These are phyloP conservation scores for Linum lewisii DNA, from an alignment of 345 rosid genomes.

Conservation along the genomic window DNA sequence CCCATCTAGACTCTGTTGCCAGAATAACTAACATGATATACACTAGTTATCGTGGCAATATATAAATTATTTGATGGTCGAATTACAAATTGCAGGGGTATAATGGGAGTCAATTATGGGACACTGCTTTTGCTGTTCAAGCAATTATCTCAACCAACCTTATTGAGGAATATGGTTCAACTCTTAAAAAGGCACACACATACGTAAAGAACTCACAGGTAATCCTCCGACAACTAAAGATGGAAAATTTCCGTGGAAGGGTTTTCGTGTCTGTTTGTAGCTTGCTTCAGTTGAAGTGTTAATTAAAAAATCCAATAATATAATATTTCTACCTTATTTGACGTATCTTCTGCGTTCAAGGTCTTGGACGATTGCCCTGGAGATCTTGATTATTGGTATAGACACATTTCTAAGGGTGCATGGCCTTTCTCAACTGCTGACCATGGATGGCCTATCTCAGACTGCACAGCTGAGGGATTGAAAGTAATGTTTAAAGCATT, in stretches of 20 bases:
- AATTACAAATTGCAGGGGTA: constrained; percentile 51
- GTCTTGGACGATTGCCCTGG: constrained; percentile 80
- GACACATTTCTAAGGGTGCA: constrained; percentile 97
- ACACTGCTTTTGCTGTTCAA: constrained; percentile 76
- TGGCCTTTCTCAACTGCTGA: constrained; percentile 98
- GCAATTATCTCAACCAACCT: constrained; percentile 71
- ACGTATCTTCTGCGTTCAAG: constrained; percentile 23
- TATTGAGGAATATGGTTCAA: constrained; percentile 55
- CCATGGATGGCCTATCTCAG: constrained; percentile 40
- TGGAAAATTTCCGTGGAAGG: not conserved
- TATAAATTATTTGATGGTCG: not conserved
- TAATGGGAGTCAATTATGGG: constrained; percentile 98
- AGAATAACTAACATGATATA: no score
- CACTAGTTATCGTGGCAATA: not conserved
- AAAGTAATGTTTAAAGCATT: not conserved
- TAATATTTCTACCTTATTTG: not conserved
- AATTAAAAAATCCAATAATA: constrained; percentile 6
- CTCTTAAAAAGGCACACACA: constrained; percentile 57
- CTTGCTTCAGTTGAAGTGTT: no score
- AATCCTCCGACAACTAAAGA: constrained; percentile 9
- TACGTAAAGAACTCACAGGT: constrained; percentile 76
- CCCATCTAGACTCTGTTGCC: no score
- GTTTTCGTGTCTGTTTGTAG: not conserved
- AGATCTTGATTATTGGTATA: constrained; percentile 70
- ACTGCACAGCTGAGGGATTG: constrained; percentile 6